Evolutionary conservation across 163 green algal genomes (phyloP).

Genomic region (Picocystis sp.): DNA sequence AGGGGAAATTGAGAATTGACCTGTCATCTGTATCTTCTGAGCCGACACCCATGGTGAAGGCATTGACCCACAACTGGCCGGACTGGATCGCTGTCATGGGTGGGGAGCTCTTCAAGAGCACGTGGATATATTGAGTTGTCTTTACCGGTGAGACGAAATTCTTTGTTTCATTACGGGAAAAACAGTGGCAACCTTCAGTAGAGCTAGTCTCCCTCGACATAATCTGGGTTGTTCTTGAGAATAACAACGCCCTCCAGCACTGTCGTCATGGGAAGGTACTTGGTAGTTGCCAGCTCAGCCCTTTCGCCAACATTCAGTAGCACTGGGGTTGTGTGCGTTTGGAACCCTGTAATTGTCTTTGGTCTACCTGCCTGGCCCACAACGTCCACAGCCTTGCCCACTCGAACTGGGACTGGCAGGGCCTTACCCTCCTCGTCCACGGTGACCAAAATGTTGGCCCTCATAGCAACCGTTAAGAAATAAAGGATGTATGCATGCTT

Average conservation of each 20-base stretch:
- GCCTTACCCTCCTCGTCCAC: constrained; percentile 64
- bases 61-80: no score
- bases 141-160: no score
- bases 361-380: constrained; percentile 86
- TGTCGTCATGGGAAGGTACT: constrained; percentile 67
- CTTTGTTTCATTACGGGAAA: no score
- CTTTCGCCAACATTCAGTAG: constrained; percentile 79
- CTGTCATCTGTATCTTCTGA: no score
- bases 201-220: constrained; percentile 40
- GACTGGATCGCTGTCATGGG: no score
- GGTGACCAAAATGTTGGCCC: constrained; percentile 91
- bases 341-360: constrained; percentile 86
- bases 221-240: constrained; percentile 84
- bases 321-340: constrained; percentile 96
- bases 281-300: constrained; percentile 89
- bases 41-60: no score
- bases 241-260: constrained; percentile 89
- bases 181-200: no score
- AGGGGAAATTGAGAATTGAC: no score
- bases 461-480: constrained; percentile 68
- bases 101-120: no score
- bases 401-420: constrained; percentile 59
- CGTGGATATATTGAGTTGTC: no score
- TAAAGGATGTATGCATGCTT: constrained; percentile 90
- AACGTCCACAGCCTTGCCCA: constrained; percentile 87